Conservation (phyloP, 2,329 filamentous ascomycete genomes). For the Hypomyces perniciosus region DNA sequence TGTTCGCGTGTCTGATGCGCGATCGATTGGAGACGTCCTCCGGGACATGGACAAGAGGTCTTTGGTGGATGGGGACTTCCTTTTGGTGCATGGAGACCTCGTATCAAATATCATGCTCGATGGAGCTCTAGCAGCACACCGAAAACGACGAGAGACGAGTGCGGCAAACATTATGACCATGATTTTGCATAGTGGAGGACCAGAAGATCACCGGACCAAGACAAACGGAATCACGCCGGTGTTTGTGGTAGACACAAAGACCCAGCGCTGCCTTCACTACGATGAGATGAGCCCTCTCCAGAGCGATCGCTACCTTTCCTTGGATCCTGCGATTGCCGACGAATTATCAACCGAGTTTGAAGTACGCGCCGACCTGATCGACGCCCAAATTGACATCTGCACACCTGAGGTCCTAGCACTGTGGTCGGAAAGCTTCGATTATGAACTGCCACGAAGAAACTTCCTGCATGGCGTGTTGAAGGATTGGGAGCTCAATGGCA, state of each 20-base stretch:
- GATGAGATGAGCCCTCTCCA: slow-evolving; percentile 76
- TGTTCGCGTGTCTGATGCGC: slow-evolving; percentile 74
- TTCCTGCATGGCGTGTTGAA: slow-evolving; percentile 91
- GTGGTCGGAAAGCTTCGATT: slow-evolving; percentile 98
- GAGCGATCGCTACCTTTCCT: slow-evolving; percentile 57
- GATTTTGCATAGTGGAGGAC: slow-evolving; percentile 73
- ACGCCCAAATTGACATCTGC: slow-evolving; percentile 94
- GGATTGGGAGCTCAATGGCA: slow-evolving; percentile 94
- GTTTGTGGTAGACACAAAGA: slow-evolving; percentile 78
- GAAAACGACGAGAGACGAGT: slow-evolving; percentile 71
- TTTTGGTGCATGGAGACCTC: slow-evolving; percentile 87
- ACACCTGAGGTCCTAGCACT: slow-evolving; percentile 90
- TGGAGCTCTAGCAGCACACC: slow-evolving; percentile 68
- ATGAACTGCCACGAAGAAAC: slow-evolving; percentile 80
- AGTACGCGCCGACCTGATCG: slow-evolving; percentile 79
- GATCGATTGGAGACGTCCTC: slow-evolving; percentile 88
- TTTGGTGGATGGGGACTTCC: slow-evolving; percentile 82
- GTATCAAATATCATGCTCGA: slow-evolving; percentile 88
- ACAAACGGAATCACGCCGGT: slow-evolving; percentile 68
- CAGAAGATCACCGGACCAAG: slow-evolving; percentile 67
- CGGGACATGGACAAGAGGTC: slow-evolving; percentile 84
- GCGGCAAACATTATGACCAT: slow-evolving; percentile 98
- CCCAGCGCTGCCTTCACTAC: slow-evolving; percentile 83
- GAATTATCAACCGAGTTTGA: slow-evolving; percentile 67
- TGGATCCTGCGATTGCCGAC: slow-evolving; percentile 76